These are phyloP conservation scores for Stachybotrys echinatus DNA, from an alignment of 2,329 filamentous ascomycete genomes.

Conservation along the genomic window DNA sequence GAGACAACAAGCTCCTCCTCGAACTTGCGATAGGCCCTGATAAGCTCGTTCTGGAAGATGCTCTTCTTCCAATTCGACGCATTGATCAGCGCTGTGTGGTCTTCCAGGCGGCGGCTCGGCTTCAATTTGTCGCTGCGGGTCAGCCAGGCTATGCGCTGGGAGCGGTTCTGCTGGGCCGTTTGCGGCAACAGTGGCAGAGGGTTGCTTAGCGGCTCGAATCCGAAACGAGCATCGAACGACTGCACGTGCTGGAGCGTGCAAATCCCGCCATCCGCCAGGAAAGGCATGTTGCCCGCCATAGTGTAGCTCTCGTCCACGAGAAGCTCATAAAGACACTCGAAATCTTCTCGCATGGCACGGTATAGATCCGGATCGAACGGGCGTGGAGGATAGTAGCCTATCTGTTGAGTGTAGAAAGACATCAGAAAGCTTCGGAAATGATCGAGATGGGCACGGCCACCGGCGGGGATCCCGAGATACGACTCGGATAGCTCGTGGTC, in stretches of 20 bases:
- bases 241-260: conserved; percentile 64
- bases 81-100: conserved; percentile 46
- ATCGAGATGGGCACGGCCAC: conserved; percentile 62
- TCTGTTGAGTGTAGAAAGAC: conserved; percentile 58
- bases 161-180: conserved; percentile 16
- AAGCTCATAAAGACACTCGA: conserved; percentile 64
- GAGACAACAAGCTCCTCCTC: conserved; percentile 53
- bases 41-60: conserved; percentile 47
- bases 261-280: conserved; percentile 58
- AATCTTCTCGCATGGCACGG: conserved; percentile 61
- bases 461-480: conserved; percentile 57
- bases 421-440: conserved; percentile 66
- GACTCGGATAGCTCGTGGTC: conserved; percentile 64
- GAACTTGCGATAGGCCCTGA: conserved; percentile 64
- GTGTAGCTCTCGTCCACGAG: conserved; percentile 60
- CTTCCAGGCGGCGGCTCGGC: conserved; percentile 41
- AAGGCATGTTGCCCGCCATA: conserved; percentile 41
- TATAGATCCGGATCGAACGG: conserved; percentile 42
- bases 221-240: conserved; percentile 58
- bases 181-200: conserved; percentile 64
- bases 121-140: conserved; percentile 33
- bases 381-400: conserved; percentile 68
- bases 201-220: conserved; percentile 55
- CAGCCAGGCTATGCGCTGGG: conserved; percentile 36
- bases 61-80: conserved; percentile 42